These are phyloP conservation scores for Raffaelea ambrosiae DNA, from an alignment of 2,329 filamentous ascomycete genomes.

Conservation along the genomic window DNA sequence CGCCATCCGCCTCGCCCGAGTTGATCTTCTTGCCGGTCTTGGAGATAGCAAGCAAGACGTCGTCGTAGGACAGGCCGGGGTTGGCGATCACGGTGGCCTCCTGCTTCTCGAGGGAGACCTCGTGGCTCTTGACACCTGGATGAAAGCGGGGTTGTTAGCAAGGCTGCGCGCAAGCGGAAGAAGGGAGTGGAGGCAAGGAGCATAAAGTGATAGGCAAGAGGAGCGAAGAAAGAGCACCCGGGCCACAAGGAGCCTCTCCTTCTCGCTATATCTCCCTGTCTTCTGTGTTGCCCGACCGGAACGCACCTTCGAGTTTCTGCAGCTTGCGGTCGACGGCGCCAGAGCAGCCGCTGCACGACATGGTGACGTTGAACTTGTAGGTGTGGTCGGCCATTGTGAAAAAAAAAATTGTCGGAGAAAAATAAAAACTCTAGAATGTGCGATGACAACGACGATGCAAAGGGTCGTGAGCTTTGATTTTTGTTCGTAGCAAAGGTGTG, in stretches of 20 bases:
- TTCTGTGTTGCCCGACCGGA: too few species aligned
- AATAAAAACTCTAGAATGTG: not conserved
- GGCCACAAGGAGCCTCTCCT: too few species aligned
- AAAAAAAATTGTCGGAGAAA: too few species aligned
- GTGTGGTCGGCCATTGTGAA: constrained; percentile 67
- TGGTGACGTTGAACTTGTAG: constrained; percentile 91
- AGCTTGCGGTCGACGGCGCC: constrained; percentile 87
- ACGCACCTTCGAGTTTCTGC: constrained; percentile 79
- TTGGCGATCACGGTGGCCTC: constrained; percentile 69
- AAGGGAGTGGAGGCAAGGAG: not conserved
- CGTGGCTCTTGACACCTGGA: constrained; percentile 75
- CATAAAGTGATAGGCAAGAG: constrained; percentile 1
- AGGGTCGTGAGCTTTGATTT: not conserved
- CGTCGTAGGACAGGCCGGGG: constrained; percentile 63
- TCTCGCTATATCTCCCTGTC: too few species aligned
- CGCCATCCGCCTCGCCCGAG: constrained; percentile 62
- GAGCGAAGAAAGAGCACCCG: too few species aligned
- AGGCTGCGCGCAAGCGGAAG: not conserved
- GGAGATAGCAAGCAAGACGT: constrained; percentile 77
- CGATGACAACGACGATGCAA: too few species aligned
- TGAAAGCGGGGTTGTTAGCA: constrained; percentile 4
- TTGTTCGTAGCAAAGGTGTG: too few species aligned
- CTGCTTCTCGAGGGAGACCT: constrained; percentile 80
- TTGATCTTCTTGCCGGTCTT: constrained; percentile 95
- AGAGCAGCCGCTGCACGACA: constrained; percentile 95